phyloP scores from a whole-genome alignment of 1,284 basidiomycete genomes.

The Polyporus tsugae region DNA sequence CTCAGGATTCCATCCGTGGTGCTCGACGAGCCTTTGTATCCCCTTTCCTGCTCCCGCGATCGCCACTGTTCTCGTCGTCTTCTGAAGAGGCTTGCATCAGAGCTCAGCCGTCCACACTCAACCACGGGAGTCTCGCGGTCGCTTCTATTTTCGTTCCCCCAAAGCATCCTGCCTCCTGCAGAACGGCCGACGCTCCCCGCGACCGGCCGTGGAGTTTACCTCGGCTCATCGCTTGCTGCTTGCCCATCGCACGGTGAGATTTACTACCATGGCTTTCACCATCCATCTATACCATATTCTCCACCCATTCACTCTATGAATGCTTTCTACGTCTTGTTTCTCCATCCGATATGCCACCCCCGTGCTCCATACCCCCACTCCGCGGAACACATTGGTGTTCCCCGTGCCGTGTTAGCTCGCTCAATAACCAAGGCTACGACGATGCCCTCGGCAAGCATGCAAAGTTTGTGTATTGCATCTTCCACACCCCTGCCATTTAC shows the following conservation, averaged over 20 bases:
- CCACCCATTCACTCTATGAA: not conserved
- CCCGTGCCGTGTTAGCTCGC: not conserved
- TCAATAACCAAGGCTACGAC: not conserved
- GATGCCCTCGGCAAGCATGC: not conserved
- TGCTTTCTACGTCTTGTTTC: not conserved
- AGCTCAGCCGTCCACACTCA: not conserved
- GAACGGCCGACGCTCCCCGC: not conserved
- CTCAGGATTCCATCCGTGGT: not conserved
- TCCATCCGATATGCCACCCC: not conserved
- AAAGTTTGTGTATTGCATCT: not conserved
- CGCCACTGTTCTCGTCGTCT: not conserved
- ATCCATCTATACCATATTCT: not conserved
- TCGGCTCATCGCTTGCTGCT: not conserved
- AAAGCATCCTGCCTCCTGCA: no score
- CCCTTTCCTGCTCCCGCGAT: not conserved
- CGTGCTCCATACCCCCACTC: not conserved
- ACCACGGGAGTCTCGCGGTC: not conserved
- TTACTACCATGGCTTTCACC: not conserved
- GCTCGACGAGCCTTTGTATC: not conserved
- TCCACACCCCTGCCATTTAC: not conserved
- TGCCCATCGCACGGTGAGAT: not conserved
- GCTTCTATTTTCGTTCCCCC: not conserved
- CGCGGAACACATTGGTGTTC: not conserved
- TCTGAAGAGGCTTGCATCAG: not conserved
- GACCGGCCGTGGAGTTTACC: not conserved